These are phyloP conservation scores for Halenospora varia DNA, from an alignment of 495 filamentous ascomycete species.

Conservation along the genomic window DNA sequence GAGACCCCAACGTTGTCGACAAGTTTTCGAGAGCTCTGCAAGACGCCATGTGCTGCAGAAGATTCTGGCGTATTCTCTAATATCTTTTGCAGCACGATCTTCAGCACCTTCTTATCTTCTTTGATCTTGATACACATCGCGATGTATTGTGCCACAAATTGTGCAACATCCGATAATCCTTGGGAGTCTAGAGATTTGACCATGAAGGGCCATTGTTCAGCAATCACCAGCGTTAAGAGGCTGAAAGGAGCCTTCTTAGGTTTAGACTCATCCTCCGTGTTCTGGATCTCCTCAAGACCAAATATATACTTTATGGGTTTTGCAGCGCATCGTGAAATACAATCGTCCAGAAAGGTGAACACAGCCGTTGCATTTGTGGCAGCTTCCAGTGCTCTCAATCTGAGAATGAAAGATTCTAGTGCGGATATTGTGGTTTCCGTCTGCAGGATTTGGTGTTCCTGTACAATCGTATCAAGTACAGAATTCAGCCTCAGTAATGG, in stretches of 20 bases:
- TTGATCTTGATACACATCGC: slow-evolving; percentile 37
- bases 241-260: slow-evolving; percentile 30
- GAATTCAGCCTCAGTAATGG: slow-evolving; percentile 38
- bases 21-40: slow-evolving; percentile 15
- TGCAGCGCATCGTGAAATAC: slow-evolving; percentile 62
- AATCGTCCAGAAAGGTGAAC: slow-evolving; percentile 76
- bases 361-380: slow-evolving; percentile 25
- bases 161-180: slow-evolving; percentile 44
- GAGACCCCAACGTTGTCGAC: slow-evolving; percentile 16
- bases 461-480: slow-evolving; percentile 44
- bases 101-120: slow-evolving; percentile 38
- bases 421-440: slow-evolving; percentile 34
- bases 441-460: slow-evolving; percentile 47
- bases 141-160: slow-evolving; percentile 52
- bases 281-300: slow-evolving; percentile 24
- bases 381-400: slow-evolving; percentile 32
- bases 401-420: slow-evolving; percentile 49
- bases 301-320: slow-evolving; percentile 74
- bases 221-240: slow-evolving; percentile 56
- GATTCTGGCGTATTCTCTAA: slow-evolving; percentile 3
- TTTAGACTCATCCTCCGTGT: slow-evolving; percentile 22
- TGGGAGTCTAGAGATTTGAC: no score
- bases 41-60: slow-evolving; percentile 2
- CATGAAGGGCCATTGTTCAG: slow-evolving; percentile 76
- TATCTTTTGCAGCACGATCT: slow-evolving; percentile 29